Percentiles rank a stretch among this genome's conserved stretches.
Conservation (phyloP, 208 protist genomes). For the Histomonas meleagridis region DNA sequence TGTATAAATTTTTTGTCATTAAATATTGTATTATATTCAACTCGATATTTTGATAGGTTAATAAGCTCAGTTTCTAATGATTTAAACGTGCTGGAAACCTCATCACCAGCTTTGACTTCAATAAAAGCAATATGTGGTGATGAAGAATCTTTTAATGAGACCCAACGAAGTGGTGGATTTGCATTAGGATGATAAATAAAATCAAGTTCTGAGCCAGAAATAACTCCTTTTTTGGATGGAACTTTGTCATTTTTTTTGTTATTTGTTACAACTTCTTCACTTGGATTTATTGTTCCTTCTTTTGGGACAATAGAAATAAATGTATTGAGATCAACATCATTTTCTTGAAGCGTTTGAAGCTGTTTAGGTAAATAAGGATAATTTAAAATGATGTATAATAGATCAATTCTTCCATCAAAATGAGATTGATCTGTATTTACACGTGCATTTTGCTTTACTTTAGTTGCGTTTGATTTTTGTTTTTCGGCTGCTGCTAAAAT, state of each 20-base stretch:
- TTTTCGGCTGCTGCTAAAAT: neutral
- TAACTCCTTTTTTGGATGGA: neutral
- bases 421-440: neutral
- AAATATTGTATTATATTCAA: neutral
- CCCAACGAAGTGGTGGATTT: neutral
- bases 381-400: neutral
- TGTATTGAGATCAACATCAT: neutral
- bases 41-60: neutral
- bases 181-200: neutral
- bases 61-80: neutral
- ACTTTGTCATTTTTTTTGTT: neutral
- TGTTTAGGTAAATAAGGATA: neutral
- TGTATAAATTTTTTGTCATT: neutral
- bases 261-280: no score
- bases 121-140: neutral
- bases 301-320: neutral
- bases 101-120: neutral
- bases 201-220: neutral
- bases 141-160: neutral
- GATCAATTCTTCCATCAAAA: constrained; percentile 10
- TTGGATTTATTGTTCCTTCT: no score
- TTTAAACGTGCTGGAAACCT: neutral
- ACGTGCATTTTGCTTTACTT: neutral
- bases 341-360: neutral
- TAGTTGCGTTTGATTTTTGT: neutral